Base-by-base conservation (phyloP, 2,329 filamentous ascomycete species). In the Beauveria bassiana region DNA sequence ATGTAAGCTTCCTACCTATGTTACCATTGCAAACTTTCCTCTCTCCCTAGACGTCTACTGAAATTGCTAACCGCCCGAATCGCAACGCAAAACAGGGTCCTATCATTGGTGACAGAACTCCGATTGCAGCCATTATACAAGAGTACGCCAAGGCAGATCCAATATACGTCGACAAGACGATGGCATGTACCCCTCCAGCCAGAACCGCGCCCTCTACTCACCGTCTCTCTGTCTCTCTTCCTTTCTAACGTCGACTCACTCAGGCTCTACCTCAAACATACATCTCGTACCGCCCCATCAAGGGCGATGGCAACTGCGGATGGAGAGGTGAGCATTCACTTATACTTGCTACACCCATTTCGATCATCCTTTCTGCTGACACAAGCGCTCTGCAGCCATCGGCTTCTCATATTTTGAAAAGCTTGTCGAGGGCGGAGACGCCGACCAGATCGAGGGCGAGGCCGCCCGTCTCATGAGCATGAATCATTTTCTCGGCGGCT, bases 291-390 rank as follows among this genome's bases (percentile, higher is more conserved):
- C 90, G 95, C 61, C 88, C 88, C 12, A 86, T 96, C 72, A 87
- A 89, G 74, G 93, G 95, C 59, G 93, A 98, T 76, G 95, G 95
- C 63, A 96, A 96, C 72, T 98, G 95, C 76, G 95, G 93, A 70
- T 98, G 95, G 93, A 86, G 93, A 88, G 95, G 93, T 97, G 81
- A 79, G 87, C 78, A 67, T 65, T 66, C 58, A 20, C 50, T 62
- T 63, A 43, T 51, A n/a, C 52, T 26, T 12, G 4, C 16, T 20
- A 18, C 18, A 9, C 55, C 28, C 26, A 14, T 18, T 5, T 9
- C 7, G 9, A 14, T 22, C 38, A 22, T n/a, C 5, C 4, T 26
- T 16, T 16, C 34, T 47, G 24, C 28, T 53, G 53, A 58, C 42
- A 47, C 34, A 16, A 6, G 24, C 38, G 28, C 28, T 8, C 18